Evolutionary conservation across 495 filamentous ascomycete species (phyloP), one percentile per base, ranked within the genome.

Genomic region (Aspergillus carlsbadensis): DNA sequence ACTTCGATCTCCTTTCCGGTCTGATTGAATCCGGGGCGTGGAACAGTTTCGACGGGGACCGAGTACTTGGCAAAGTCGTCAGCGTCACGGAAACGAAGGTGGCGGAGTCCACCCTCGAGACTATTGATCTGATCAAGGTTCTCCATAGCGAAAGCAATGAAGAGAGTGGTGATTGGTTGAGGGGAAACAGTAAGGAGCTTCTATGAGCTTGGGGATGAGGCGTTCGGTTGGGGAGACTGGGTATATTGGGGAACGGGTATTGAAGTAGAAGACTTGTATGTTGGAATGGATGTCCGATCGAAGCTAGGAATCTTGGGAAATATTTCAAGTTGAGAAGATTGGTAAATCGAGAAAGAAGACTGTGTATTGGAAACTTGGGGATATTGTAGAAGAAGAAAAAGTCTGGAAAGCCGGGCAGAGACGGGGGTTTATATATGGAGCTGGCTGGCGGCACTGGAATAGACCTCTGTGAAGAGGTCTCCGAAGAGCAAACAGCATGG

Each of bases 1-100:
- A 97, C 64, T 7, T 73, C 71, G 15, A 87, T 75, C 0, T 74
- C 64, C 33, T 76, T 81, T 13, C 89, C 92, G 11, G 71, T 68
- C 0, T 68, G 73, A 57, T 84, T 87, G 69, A 81, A 86, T 2
- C 63, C 76, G 6, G 76, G 77, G 20, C 84, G 81, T 43, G 56
- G 53, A 36, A 74, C 64, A 39, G 60, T 64, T 18, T 69, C 53
- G 5, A 50, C 63, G 1, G 69, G 64, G 35, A 76, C 62, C 0
- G 60, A 37, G 46, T 65, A 71, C 66, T 68, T 65, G 33, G 17
- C 52, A 18, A 65, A 17, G 29, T 70, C 57, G 59, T 70, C 57
- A 65, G 64, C 52, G 52, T 50, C 52, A 34, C 59, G 63, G 45
- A 62, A 10, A 10, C 58, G 55, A 54, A 66, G 60, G 46, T 66